Percentiles rank a stretch among this genome's conserved stretches.
These are phyloP conservation scores for Candida ipomoeae DNA, from an alignment of 805 yeast species.

Conservation along the genomic window DNA sequence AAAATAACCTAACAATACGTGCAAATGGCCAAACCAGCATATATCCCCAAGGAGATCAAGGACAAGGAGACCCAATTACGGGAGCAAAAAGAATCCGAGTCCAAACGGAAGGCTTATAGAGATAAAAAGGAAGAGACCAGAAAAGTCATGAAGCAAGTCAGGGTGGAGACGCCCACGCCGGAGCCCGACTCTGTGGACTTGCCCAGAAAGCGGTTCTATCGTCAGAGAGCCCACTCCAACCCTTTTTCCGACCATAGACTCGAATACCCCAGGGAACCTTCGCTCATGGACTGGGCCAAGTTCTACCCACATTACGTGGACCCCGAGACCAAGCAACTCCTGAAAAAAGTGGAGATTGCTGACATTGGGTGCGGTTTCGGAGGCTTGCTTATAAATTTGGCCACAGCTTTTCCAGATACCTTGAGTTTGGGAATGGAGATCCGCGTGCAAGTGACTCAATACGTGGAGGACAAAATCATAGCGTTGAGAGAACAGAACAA, in stretches of 20 bases:
- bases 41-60: constrained; percentile 7
- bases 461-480: constrained; percentile 90
- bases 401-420: constrained; percentile 69
- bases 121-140: constrained; percentile 43
- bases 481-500: constrained; percentile 67
- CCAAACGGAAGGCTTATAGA: constrained; percentile 47
- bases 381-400: constrained; percentile 75
- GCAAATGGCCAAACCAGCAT: constrained; percentile 13
- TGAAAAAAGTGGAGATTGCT: constrained; percentile 72
- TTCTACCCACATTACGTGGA: constrained; percentile 62
- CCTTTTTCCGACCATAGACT: constrained; percentile 94
- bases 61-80: constrained; percentile 18
- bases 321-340: constrained; percentile 38
- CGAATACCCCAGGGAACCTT: constrained; percentile 81
- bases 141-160: constrained; percentile 42
- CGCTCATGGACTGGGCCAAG: constrained; percentile 80
- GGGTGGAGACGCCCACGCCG: constrained; percentile 34
- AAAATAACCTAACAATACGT: not conserved
- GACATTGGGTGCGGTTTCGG: constrained; percentile 99
- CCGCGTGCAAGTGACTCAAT: constrained; percentile 94
- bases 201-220: constrained; percentile 81
- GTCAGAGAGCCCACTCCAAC: constrained; percentile 97
- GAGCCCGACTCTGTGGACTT: constrained; percentile 41
- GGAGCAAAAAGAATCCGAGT: constrained; percentile 18
- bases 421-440: constrained; percentile 94